Evolutionary conservation across 768 basidiomycete genomes (phyloP).

Genomic region (Mycena crocata): DNA sequence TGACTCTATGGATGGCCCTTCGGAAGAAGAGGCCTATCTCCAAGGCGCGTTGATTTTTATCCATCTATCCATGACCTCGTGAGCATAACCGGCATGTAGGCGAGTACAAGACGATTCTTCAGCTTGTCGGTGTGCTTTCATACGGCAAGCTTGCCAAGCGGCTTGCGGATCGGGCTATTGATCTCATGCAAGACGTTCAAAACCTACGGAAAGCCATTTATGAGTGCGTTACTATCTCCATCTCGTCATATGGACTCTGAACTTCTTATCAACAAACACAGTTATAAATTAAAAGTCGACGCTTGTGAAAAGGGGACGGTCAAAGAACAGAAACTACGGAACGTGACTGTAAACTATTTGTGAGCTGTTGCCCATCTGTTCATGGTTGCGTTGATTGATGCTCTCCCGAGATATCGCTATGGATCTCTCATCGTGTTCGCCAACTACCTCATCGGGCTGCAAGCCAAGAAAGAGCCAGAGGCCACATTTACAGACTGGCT

Average conservation of each 20-base stretch:
- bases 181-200: constrained; percentile 96
- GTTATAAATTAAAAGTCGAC: constrained; percentile 92
- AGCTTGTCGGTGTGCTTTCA: constrained; percentile 91
- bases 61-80: background rate
- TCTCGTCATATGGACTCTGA: background rate
- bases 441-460: constrained; percentile 89
- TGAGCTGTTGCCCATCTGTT: constrained; percentile 47
- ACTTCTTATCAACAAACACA: constrained; percentile 45
- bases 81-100: constrained; percentile 57
- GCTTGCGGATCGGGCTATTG: constrained; percentile 88
- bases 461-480: constrained; percentile 47
- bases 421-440: constrained; percentile 94
- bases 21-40: constrained; percentile 90
- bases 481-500: constrained; percentile 87
- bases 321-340: constrained; percentile 81
- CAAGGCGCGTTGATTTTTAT: constrained; percentile 64
- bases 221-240: constrained; percentile 67
- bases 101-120: constrained; percentile 96
- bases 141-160: constrained; percentile 94
- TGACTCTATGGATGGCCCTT: constrained; percentile 83
- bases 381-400: constrained; percentile 14
- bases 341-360: constrained; percentile 90
- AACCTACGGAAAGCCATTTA: constrained; percentile 96
- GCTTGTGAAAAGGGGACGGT: constrained; percentile 81
- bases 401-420: constrained; percentile 77